Conservation (phyloP, 2,329 filamentous ascomycete genomes). For the Aspergillus persii region DNA sequence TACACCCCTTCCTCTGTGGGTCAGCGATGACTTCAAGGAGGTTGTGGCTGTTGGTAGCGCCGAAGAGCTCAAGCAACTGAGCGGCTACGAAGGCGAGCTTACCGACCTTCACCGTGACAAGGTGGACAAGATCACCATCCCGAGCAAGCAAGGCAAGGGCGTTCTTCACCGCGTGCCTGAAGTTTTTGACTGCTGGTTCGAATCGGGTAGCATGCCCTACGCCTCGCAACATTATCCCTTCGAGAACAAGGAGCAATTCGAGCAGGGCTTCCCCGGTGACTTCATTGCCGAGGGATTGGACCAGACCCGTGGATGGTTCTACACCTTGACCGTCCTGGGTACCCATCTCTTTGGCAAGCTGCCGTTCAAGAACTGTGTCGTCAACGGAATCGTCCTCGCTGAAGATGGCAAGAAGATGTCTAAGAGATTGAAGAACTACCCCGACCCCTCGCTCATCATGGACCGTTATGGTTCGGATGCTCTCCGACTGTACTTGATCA, state of each 20-base stretch:
- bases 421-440: slow-evolving; percentile 94
- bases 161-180: slow-evolving; percentile 77
- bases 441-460: slow-evolving; percentile 80
- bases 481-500: slow-evolving; percentile 91
- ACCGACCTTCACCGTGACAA: slow-evolving; percentile 88
- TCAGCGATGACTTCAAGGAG: slow-evolving; percentile 84
- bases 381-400: slow-evolving; percentile 89
- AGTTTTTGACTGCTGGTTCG: slow-evolving; percentile 97
- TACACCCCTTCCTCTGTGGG: slow-evolving; percentile 88
- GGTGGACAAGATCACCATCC: slow-evolving; percentile 91
- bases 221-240: slow-evolving; percentile 90
- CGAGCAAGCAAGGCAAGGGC: slow-evolving; percentile 83
- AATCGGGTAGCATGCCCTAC: slow-evolving; percentile 95
- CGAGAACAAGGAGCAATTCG: slow-evolving; percentile 77
- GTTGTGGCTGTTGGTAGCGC: slow-evolving; percentile 82
- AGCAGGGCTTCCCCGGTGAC: slow-evolving; percentile 80
- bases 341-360: slow-evolving; percentile 81
- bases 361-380: slow-evolving; percentile 94
- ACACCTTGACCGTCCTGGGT: slow-evolving; percentile 83
- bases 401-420: slow-evolving; percentile 99
- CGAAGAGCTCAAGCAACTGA: slow-evolving; percentile 77
- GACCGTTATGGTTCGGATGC: slow-evolving; percentile 87
- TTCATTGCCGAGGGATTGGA: slow-evolving; percentile 93
- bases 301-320: slow-evolving; percentile 96
- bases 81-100: slow-evolving; percentile 79